Conservation (phyloP, 306 rosid species). For the Fragaria ananassa region DNA sequence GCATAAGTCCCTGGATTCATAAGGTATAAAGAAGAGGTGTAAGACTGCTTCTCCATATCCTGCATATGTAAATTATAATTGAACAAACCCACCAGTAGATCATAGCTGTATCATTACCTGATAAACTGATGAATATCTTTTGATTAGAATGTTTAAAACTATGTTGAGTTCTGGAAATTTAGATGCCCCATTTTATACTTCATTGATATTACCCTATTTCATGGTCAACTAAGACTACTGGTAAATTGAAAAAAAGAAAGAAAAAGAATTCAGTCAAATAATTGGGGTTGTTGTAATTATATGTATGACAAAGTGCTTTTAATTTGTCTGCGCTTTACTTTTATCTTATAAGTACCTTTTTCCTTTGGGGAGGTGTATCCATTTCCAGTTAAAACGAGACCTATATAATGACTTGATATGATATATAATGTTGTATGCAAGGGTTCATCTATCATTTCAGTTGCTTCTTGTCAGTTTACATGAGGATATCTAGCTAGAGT, state of each 20-base stretch:
- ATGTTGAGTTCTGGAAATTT: background rate
- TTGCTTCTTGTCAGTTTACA: slow-evolving; percentile 14
- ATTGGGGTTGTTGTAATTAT: background rate
- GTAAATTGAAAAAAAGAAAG: background rate
- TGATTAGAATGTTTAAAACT: background rate
- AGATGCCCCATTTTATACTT: background rate
- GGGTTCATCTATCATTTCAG: background rate
- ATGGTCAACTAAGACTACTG: background rate
- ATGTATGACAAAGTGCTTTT: background rate
- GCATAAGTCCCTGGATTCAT: slow-evolving; percentile 8
- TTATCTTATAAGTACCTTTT: background rate
- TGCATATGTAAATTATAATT: background rate
- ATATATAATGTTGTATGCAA: background rate
- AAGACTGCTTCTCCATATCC: background rate
- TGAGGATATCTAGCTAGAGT: slow-evolving; percentile 3
- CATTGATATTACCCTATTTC: background rate
- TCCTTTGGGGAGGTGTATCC: background rate
- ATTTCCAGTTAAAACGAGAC: background rate
- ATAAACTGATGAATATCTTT: background rate
- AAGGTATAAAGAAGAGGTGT: background rate
- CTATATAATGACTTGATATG: background rate
- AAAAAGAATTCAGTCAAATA: background rate
- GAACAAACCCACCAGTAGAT: background rate
- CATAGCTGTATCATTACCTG: background rate
- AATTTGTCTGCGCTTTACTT: background rate